Evolutionary conservation across 1,284 basidiomycete species (phyloP), one percentile per base, ranked within the genome.

Genomic region (Leccinum pseudoinsigne): DNA sequence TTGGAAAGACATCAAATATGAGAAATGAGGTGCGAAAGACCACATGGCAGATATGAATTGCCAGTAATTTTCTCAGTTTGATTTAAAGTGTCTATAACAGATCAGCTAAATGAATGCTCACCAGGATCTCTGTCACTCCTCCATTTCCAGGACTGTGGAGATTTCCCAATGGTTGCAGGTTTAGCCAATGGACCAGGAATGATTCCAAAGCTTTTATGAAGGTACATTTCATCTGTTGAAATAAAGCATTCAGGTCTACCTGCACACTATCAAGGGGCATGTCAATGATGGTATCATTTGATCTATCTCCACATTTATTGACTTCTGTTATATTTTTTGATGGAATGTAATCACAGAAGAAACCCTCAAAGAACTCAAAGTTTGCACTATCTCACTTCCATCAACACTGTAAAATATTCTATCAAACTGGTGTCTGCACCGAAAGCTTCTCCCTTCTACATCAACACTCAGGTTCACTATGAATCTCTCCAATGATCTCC

Each of bases 181-280:
- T 66, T 34, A 53, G 6, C 12, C 62, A 67, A 23, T 66, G 65
- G 65, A 60, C 65, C 6, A 38, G 65, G 8, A 50, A 64, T 16
- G 54, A 67, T 34, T 67, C 57, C 14, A 67, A 67, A 50, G 65
- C 53, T 1, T 10, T 67, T 8, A 67, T 67, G 62, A 67, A 67
- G 59, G 62, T 63, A 42, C 3, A n/a, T 53, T 21, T 21, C 6
- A 23, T 51, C 18, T 50, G 7, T 21, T 21, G 18, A 11, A 50
- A 18, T 50, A 23, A 50, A 18, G 47, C 14, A 23, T 12, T 11
- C 50, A 63, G 59, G 40, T 57, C 11, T 64, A 62, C 55, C 56
- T 54, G 2, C 55, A n/a, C 1, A 5, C 55, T 12, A 34, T 55
- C n/a, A 18, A 36, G 8, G 34, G 55, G 4, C 56, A 67, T n/a